A percentile compares a stretch with the other conserved stretches of the same genome.
Conservation (phyloP, 352 stramenopile species). For the Globisporangium paddicum region DNA sequence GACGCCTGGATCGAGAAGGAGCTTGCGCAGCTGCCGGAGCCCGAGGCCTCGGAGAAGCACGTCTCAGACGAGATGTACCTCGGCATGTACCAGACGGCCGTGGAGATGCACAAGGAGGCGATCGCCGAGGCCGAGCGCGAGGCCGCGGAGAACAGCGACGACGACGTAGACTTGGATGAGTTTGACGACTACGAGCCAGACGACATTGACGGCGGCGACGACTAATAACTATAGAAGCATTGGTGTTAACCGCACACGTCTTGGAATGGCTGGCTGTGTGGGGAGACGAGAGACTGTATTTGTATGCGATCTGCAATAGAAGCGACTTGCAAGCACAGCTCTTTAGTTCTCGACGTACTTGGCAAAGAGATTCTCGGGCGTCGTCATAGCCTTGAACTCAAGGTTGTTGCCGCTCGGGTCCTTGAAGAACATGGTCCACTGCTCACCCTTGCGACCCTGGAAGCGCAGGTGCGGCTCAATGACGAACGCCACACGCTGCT, state of each 20-base stretch:
- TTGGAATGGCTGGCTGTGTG: neutral
- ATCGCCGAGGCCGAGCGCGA: conserved; percentile 30
- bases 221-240: conserved; percentile 16
- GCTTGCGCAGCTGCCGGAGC: conserved; percentile 41
- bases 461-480: conserved; percentile 96
- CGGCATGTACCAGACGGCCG: conserved; percentile 82
- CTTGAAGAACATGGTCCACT: conserved; percentile 99
- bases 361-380: conserved; percentile 96
- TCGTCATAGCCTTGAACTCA: conserved; percentile 99
- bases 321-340: neutral
- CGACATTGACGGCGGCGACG: conserved; percentile 49
- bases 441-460: conserved; percentile 92
- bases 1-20: conserved; percentile 84
- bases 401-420: conserved; percentile 96
- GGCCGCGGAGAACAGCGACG: conserved; percentile 28
- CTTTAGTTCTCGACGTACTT: conserved; percentile 90
- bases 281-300: conserved; percentile 8
- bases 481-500: conserved; percentile 89
- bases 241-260: no score
- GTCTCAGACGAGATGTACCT: conserved; percentile 79
- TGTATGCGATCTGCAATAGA: neutral
- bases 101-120: conserved; percentile 84
- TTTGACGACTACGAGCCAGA: conserved; percentile 46
- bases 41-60: conserved; percentile 45
- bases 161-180: conserved; percentile 33